These are phyloP conservation scores for Backusella morwellensis DNA, from an alignment of 192 early-diverging fungal genomes.

Conservation along the genomic window DNA sequence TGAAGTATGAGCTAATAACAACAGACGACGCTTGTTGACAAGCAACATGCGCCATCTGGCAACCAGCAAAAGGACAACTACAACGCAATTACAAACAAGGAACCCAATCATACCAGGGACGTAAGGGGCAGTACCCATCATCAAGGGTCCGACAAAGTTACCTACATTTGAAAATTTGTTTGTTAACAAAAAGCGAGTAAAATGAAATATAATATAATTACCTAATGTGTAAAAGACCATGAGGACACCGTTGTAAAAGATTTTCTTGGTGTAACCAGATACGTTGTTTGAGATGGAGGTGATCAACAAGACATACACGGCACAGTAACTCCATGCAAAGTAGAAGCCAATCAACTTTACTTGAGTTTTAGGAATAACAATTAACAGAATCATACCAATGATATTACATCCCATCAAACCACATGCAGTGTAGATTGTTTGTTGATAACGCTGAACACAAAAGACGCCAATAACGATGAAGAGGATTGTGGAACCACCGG, in stretches of 20 bases:
- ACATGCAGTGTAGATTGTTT: constrained; percentile 17
- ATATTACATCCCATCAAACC: not conserved
- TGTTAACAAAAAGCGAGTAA: not conserved
- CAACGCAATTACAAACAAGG: constrained; percentile 12
- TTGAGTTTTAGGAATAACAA: constrained; percentile 12
- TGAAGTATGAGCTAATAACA: constrained; percentile 6
- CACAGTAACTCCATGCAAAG: constrained; percentile 6
- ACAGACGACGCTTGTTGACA: constrained; percentile 9
- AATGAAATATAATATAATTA: constrained; percentile 2
- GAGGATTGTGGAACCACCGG: constrained; percentile 7
- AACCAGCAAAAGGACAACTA: not conserved
- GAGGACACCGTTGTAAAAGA: constrained; percentile 12
- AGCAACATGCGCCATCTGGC: constrained; percentile 12
- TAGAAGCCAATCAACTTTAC: constrained; percentile 15
- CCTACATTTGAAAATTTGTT: not conserved
- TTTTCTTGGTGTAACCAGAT: constrained; percentile 32
- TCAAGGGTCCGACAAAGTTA: constrained; percentile 20
- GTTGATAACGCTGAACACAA: constrained; percentile 7
- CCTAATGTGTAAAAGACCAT: constrained; percentile 25
- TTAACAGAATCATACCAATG: constrained; percentile 16
- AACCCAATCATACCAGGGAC: constrained; percentile 21
- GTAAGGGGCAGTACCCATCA: constrained; percentile 15
- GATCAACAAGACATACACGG: constrained; percentile 17
- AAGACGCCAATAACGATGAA: constrained; percentile 7
- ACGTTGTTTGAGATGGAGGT: constrained; percentile 15